Conservation (phyloP, 1,284 basidiomycete species). For the Hypsizygus ulmarius region DNA sequence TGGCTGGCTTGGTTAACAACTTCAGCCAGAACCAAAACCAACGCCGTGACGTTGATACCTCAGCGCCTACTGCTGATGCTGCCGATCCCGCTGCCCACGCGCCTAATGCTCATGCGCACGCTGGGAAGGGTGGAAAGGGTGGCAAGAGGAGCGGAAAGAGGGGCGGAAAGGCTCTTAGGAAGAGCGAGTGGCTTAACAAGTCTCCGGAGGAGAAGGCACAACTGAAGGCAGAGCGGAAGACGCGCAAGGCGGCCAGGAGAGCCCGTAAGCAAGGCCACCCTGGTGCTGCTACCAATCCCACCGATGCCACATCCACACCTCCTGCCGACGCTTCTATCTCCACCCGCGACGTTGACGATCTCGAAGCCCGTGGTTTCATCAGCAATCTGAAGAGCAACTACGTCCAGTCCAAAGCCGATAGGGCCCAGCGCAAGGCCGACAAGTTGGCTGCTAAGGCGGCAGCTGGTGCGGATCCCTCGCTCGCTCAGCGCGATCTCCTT, state of each 20-base stretch:
- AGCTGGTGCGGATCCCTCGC: too few species aligned
- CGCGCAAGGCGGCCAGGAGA: too few species aligned
- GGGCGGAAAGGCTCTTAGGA: not conserved
- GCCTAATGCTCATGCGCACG: not conserved
- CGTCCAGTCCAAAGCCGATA: not conserved
- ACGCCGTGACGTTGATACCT: not conserved
- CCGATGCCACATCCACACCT: not conserved
- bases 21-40: not conserved
- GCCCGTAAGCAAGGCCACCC: not conserved
- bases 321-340: not conserved
- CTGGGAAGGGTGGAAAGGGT: not conserved
- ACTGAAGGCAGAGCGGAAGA: too few species aligned
- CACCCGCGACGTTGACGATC: conserved; percentile 8
- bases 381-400: conserved; percentile 3
- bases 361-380: conserved; percentile 3
- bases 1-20: too few species aligned
- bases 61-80: not conserved
- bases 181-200: not conserved
- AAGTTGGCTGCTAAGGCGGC: too few species aligned
- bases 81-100: not conserved
- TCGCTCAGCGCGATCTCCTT: not conserved
- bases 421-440: not conserved
- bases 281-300: not conserved
- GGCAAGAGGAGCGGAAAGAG: conserved; percentile 3
- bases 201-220: too few species aligned